Evolutionary conservation across 2,329 filamentous ascomycete genomes (phyloP), one percentile per base, ranked within the genome.

Genomic region (Onygenales sp.): DNA sequence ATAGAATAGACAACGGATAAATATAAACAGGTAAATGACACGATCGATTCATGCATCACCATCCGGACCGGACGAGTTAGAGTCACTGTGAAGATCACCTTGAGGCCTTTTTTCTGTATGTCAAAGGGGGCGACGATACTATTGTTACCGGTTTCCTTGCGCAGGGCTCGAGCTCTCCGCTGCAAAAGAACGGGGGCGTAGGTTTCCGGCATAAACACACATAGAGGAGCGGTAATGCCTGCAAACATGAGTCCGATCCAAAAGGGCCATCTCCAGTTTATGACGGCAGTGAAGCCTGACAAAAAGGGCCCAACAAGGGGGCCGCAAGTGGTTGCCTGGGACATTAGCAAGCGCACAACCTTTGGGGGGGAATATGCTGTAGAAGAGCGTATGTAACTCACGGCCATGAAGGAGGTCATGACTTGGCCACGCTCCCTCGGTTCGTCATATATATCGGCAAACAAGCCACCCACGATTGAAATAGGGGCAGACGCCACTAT

Each of bases 171-270:
- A 27, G 56, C 81, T 75, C 2, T 81, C 77, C 2, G 84, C 79
- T 73, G 70, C 21, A 84, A 70, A 31, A 85, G 73, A 4, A 83
- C 70, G 1, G 82, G 83, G 2, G 70, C 78, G 61, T 78, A 84
- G 1, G 81, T 84, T 64, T 86, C 83, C 7, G 82, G 85, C 55
- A 88, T 75, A 54, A 83, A 73, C n/a, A 81, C 52, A 9, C 87
- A 66, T 66, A 1, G 67, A 2, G 82, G 68, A 63, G 83, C 73
- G 2, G 84, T 84, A 3, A 63, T 59, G 0, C 65, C 73, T 1
- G 85, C 85, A 54, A 87, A 75, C 34, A 90, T 86, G 4, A 88
- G 74, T 10, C 74, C 83, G 36, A 89, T 77, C 84, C 74, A 77
- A 53, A 77, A 78, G 0, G 69, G 67, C 72, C 74, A 77, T 36